These are phyloP conservation scores for Sclerotinia minor DNA, from an alignment of 2,329 filamentous ascomycete genomes.

Conservation along the genomic window DNA sequence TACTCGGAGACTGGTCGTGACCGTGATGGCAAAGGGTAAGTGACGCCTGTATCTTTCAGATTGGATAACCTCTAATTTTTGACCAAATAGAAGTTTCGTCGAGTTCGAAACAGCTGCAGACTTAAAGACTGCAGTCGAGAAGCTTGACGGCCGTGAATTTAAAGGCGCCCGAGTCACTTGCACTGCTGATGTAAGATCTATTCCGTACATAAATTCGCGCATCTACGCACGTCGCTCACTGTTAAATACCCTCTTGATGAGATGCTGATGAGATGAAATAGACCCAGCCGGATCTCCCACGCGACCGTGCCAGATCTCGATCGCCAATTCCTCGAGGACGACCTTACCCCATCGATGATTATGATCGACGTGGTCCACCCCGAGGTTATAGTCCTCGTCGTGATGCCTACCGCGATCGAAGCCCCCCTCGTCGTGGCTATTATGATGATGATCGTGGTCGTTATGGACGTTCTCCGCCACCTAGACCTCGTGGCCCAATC, in stretches of 20 bases:
- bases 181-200: constrained; percentile 73
- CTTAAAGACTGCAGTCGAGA: constrained; percentile 87
- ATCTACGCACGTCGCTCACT: constrained; percentile 32
- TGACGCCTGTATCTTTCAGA: constrained; percentile 33
- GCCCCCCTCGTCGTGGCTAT: constrained; percentile 78
- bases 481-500: constrained; percentile 64
- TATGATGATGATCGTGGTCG: constrained; percentile 78
- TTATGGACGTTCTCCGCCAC: constrained; percentile 77
- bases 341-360: constrained; percentile 74
- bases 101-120: constrained; percentile 95
- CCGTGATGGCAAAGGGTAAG: constrained; percentile 87
- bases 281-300: constrained; percentile 76
- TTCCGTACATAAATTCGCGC: constrained; percentile 1
- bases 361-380: constrained; percentile 77
- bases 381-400: constrained; percentile 84
- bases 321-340: constrained; percentile 66
- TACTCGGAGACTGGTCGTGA: constrained; percentile 96
- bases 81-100: constrained; percentile 69
- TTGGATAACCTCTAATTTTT: constrained; percentile 25
- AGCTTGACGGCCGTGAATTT: constrained; percentile 90
- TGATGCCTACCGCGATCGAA: constrained; percentile 84
- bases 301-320: constrained; percentile 73
- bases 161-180: constrained; percentile 87
- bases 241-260: background rate
- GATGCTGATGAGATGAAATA: constrained; percentile 44